These are phyloP conservation scores for Mycena kentingensis DNA, from an alignment of 768 basidiomycete genomes.

Conservation along the genomic window DNA sequence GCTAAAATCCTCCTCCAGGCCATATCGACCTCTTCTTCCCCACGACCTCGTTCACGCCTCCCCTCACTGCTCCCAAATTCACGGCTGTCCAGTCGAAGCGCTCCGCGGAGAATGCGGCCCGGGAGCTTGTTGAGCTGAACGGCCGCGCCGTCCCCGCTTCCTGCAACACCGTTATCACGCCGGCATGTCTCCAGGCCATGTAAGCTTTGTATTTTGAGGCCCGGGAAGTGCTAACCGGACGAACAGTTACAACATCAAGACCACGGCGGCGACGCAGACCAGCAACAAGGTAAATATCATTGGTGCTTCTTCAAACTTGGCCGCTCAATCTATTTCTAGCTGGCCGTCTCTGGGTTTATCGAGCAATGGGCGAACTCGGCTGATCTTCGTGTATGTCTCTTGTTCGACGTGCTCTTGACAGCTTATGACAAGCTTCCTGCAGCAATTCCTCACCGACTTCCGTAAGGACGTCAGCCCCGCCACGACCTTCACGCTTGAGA, in stretches of 20 bases:
- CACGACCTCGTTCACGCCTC: slow-evolving; percentile 25
- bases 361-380: not conserved
- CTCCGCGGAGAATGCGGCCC: not conserved
- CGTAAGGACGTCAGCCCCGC: slow-evolving; percentile 19
- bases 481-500: slow-evolving; percentile 13
- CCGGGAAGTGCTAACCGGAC: slow-evolving; percentile 24
- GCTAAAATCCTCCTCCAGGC: no score
- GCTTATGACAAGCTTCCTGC: slow-evolving; percentile 17
- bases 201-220: not conserved
- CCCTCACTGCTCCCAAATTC: slow-evolving; percentile 21
- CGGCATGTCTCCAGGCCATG: not conserved
- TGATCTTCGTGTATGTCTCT: not conserved
- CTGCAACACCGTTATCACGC: slow-evolving; percentile 1
- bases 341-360: not conserved
- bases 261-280: slow-evolving; percentile 26
- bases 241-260: slow-evolving; percentile 36
- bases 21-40: slow-evolving; percentile 41
- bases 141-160: not conserved
- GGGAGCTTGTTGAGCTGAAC: not conserved
- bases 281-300: slow-evolving; percentile 26
- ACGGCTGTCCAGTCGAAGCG: not conserved
- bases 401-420: not conserved
- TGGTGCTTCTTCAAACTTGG: slow-evolving; percentile 25
- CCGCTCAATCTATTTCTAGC: not conserved
- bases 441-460: slow-evolving; percentile 12